Evolutionary conservation across 345 rosid species (phyloP), one percentile per base, ranked within the genome.

Genomic region (Acer campestre): DNA sequence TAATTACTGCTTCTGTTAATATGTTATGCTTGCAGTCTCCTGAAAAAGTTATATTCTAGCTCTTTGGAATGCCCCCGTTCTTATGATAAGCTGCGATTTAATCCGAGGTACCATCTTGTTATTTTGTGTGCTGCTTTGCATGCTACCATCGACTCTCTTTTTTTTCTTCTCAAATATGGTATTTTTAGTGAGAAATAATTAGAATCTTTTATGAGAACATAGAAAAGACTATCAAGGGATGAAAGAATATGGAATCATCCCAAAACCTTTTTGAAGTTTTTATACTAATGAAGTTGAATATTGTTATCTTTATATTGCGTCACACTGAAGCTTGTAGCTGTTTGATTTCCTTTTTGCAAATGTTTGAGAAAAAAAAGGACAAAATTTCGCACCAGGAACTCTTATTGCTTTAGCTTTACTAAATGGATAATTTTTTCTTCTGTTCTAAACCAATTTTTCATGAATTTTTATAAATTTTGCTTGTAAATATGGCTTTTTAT

Each of bases 61-160:
- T 78, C 86, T 75, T 79, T 86, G 64, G 98, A 96, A 78, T 96
- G 99, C 74, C 99, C 99, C 42, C 95, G 95, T 18, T 96, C 99
- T 53, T 96, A 96, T 78, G 99, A 96, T 76, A 93, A 87, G 81
- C 85, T 96, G 78, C 93, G 87, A 11, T 96, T 96, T 82, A 89
- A 96, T 87, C 99, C 99, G 27, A 88, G 98, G 99, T 95, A 80
- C 56, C 62, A 63, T 22, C 69, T 44, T 67, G 13, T 51, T 70
- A 10, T 27, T 48, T 31, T 53, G 38, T 35, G 44, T 49, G 65
- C 73, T 13, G 18, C 16, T n/a, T 1, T n/a, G 31, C 61, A 59
- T 49, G 61, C 61, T 25, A 61, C 22, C 38, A 23, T 42, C 22
- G 58, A 25, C 58, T 38, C 4, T 23, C 42, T 25, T 25, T 27